Percentiles rank a stretch among this genome's conserved stretches.
phyloP scores from a whole-genome alignment of 1,139 yeast genomes.

The Taphrina pruni region DNA sequence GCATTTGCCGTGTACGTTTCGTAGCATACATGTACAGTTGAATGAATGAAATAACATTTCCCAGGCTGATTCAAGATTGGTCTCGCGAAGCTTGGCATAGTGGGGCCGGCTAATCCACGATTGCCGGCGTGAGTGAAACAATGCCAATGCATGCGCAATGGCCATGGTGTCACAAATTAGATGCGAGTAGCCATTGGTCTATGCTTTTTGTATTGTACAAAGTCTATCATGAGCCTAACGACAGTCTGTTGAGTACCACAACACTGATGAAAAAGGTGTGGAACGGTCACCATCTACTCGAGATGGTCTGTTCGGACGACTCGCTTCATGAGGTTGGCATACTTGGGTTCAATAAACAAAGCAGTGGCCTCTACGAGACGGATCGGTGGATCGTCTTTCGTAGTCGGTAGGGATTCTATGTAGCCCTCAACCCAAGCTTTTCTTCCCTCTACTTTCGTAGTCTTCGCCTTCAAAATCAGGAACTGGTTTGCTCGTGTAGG shows the following conservation, averaged over 20 bases:
- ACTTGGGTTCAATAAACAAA: conserved; percentile 47
- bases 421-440: conserved; percentile 77
- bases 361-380: conserved; percentile 49
- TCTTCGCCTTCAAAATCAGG: conserved; percentile 71
- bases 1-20: too few species aligned
- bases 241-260: too few species aligned
- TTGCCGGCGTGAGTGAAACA: neutral
- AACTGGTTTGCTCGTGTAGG: conserved; percentile 72
- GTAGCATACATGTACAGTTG: too few species aligned
- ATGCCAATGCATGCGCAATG: neutral
- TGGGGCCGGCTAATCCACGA: neutral
- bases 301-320: conserved; percentile 37
- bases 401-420: conserved; percentile 57
- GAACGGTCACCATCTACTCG: neutral
- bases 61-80: too few species aligned
- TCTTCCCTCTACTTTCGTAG: conserved; percentile 72
- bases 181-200: too few species aligned
- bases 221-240: too few species aligned
- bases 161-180: too few species aligned
- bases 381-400: conserved; percentile 43
- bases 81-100: neutral
- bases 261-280: too few species aligned
- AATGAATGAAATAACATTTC: too few species aligned
- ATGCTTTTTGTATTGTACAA: too few species aligned
- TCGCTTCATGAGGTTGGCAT: conserved; percentile 36